Base-by-base conservation (phyloP, 78 protist genomes). In the Paulinella micropora region DNA sequence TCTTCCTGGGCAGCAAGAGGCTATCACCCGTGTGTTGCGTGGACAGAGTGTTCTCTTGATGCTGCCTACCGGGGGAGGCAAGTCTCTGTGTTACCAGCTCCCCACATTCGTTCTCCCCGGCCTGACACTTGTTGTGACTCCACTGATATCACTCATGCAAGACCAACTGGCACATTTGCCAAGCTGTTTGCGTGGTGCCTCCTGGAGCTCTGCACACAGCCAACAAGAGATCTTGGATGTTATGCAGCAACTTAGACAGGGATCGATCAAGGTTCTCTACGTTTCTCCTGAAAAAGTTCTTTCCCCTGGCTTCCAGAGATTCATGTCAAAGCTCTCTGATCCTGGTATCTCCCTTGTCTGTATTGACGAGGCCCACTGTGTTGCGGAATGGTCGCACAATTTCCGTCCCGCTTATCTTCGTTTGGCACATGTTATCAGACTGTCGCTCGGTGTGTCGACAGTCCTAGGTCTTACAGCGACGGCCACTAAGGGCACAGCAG, bases 61-160 rank as follows among this genome's bases (percentile, higher is more conserved):
- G n/a, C n/a, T n/a, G n/a, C n/a, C n/a, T n/a, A 98, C 99, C 6
- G 99, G 99, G 32, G 99, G 98, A 2, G 99, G 99, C 39, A 99
- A 99, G 92, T 83, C 93, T 28, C 94, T 99, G 2, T 92, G 96
- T 90, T 99, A 93, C 88, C 95, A 79, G 88, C 69, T 90, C n/a
- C 92, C 90, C 2, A 83, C 86, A 2, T 1, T 64, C 34, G 28
- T 96, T 29, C 0, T 37, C 23, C 3, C 1, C 0, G 41, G 79
- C 15, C 51, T 97, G 3, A 87, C 96, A 6, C 6, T 97, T 1
- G 97, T 97, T 40, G 39, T 97, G 1, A 96, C 98, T 0, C 99
- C 99, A 34, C 95, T 98, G 41, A 31, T 98, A 3, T 91, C 99
- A 1, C 95, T 98, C 37, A 98, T 98, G 77, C 95, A 96, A 3